A percentile compares a stretch with the other conserved stretches of the same genome.
phyloP scores from a whole-genome alignment of 352 stramenopile species.

The Pythium monospermum region DNA sequence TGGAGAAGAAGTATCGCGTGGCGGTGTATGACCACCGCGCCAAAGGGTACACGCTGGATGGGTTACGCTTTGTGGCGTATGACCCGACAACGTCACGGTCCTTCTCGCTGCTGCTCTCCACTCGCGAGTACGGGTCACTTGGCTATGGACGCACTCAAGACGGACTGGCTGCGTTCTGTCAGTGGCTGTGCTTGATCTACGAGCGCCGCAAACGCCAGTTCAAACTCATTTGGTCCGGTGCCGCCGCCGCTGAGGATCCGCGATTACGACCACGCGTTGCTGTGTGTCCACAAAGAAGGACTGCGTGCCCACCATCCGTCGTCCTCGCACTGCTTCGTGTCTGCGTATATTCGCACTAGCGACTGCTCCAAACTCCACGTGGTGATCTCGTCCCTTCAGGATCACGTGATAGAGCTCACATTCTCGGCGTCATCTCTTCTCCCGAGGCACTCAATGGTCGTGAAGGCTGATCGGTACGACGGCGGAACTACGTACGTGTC shows the following conservation, averaged over 20 bases:
- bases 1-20: slow-evolving; percentile 37
- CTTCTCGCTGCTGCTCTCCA: slow-evolving; percentile 34
- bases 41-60: slow-evolving; percentile 41
- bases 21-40: slow-evolving; percentile 35
- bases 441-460: slow-evolving; percentile 22
- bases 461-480: slow-evolving; percentile 9
- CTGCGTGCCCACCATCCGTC: slow-evolving; percentile 17
- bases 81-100: slow-evolving; percentile 34
- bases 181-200: slow-evolving; percentile 58
- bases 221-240: slow-evolving; percentile 51
- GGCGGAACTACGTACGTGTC: slow-evolving; percentile 18
- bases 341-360: slow-evolving; percentile 35
- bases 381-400: slow-evolving; percentile 14
- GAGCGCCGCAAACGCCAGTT: slow-evolving; percentile 44
- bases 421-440: slow-evolving; percentile 24
- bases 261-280: slow-evolving; percentile 40
- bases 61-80: slow-evolving; percentile 49
- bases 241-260: slow-evolving; percentile 43
- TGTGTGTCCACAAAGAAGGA: slow-evolving; percentile 63
- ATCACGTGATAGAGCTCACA: background rate
- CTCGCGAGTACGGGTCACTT: slow-evolving; percentile 40
- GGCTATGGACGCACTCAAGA: slow-evolving; percentile 41
- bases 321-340: slow-evolving; percentile 18
- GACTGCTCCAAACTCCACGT: slow-evolving; percentile 31
- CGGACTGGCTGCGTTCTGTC: slow-evolving; percentile 42